A percentile compares a stretch with the other conserved stretches of the same genome.
phyloP scores from a whole-genome alignment of 2,329 filamentous ascomycete species.

The Byssoonygena ceratinophila region DNA sequence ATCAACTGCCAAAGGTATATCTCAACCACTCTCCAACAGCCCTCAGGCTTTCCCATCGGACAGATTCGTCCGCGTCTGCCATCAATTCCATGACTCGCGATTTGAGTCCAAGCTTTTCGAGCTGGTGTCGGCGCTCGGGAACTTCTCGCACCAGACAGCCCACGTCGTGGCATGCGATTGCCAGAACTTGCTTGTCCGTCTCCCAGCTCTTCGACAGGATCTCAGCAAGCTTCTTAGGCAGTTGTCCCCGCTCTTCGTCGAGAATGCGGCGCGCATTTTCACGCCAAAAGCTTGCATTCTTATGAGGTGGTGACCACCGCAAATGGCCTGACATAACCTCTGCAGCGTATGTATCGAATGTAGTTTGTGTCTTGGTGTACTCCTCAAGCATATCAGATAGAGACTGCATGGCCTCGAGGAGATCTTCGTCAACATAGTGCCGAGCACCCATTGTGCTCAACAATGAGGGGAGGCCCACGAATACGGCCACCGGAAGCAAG shows the following conservation, averaged over 20 bases:
- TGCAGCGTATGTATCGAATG: constrained; percentile 60
- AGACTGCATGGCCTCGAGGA: constrained; percentile 39
- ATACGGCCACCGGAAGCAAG: constrained; percentile 70
- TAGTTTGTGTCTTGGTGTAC: constrained; percentile 61
- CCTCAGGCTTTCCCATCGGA: constrained; percentile 84
- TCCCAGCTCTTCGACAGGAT: constrained; percentile 76
- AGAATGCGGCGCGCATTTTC: constrained; percentile 83
- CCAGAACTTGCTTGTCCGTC: constrained; percentile 73
- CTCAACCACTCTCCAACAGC: constrained; percentile 70
- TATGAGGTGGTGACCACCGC: constrained; percentile 85
- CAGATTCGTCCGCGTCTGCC: constrained; percentile 75
- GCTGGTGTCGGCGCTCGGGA: constrained; percentile 65
- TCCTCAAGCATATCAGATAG: constrained; percentile 65
- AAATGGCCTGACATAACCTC: constrained; percentile 80
- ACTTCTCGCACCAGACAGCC: constrained; percentile 81
- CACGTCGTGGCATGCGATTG: constrained; percentile 86
- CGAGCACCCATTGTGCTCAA: constrained; percentile 48
- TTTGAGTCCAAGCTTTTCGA: constrained; percentile 81
- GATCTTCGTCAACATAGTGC: constrained; percentile 41
- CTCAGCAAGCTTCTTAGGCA: constrained; percentile 71
- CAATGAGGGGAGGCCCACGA: constrained; percentile 64
- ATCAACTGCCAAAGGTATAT: constrained; percentile 50
- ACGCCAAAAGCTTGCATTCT: constrained; percentile 76
- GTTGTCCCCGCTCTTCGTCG: constrained; percentile 67
- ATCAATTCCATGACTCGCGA: constrained; percentile 85